Conservation (phyloP, 345 rosid species). For the Eucalyptus shirleyi region DNA sequence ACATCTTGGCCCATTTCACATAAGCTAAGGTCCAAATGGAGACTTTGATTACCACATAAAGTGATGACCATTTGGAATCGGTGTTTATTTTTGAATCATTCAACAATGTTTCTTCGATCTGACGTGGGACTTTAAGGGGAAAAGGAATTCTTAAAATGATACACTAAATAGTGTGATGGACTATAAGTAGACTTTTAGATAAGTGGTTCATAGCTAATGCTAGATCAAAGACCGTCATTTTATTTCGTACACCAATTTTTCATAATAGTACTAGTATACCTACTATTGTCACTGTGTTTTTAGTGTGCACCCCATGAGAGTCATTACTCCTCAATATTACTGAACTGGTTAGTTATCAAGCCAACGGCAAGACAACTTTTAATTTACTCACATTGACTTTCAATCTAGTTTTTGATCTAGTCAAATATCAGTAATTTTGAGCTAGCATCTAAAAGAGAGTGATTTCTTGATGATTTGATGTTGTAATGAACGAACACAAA, state of each 20-base stretch:
- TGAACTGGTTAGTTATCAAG: not conserved
- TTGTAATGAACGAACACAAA: not conserved
- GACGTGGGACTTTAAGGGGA: accelerated
- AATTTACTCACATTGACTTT: not conserved
- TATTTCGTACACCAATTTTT: not conserved
- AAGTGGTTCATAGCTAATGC: not conserved
- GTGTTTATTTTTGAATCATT: accelerated
- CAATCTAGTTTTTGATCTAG: not conserved
- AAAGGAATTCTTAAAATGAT: not conserved
- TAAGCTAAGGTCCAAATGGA: accelerated
- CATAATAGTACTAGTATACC: not conserved
- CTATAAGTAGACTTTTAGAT: not conserved
- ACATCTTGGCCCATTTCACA: not conserved
- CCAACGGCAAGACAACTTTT: not conserved
- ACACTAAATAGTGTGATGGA: not conserved
- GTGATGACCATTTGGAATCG: accelerated
- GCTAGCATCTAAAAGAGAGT: not conserved
- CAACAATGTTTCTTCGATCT: accelerated
- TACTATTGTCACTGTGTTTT: not conserved
- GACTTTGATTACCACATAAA: not conserved
- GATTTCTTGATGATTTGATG: not conserved
- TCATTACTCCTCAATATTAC: not conserved
- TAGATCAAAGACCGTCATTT: not conserved
- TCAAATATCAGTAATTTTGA: not conserved
- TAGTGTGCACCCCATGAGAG: not conserved